Conservation (phyloP, 768 basidiomycete species). For the Porpolomopsis calyptriformis region DNA sequence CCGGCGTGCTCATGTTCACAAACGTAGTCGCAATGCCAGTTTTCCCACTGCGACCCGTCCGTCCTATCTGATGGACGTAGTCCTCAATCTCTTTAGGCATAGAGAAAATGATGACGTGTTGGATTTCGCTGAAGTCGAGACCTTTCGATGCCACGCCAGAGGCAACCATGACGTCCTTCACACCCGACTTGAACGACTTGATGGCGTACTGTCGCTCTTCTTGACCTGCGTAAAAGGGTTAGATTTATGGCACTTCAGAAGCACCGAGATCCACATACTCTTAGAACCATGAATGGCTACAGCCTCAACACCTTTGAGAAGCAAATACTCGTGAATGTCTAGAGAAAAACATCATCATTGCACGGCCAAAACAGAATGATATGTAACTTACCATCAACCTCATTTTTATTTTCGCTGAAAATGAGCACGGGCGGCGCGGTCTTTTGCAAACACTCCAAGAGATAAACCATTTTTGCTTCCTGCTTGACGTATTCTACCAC, state of each 20-base stretch:
- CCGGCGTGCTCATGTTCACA: conserved; percentile 94
- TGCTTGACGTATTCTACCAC: conserved; percentile 99
- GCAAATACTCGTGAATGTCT: conserved; percentile 98
- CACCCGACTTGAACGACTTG: conserved; percentile 93
- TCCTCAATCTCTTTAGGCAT: conserved; percentile 99
- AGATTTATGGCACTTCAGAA: too few species aligned
- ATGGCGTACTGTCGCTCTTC: conserved; percentile 99
- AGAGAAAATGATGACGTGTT: conserved; percentile 97
- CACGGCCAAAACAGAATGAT: not conserved
- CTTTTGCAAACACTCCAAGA: conserved; percentile 95
- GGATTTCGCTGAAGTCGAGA: conserved; percentile 96
- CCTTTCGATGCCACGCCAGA: conserved; percentile 97
- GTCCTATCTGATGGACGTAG: conserved; percentile 98
- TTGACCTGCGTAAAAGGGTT: conserved; percentile 48
- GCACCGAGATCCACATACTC: conserved; percentile 53
- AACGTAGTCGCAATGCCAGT: conserved; percentile 99
- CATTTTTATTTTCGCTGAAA: conserved; percentile 99
- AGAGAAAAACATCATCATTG: conserved; percentile 5
- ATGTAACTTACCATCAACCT: conserved; percentile 78
- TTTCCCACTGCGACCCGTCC: conserved; percentile 94
- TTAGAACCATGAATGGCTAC: conserved; percentile 99
- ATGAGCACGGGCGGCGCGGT: conserved; percentile 96
- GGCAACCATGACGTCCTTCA: conserved; percentile 99
- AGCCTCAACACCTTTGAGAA: conserved; percentile 95
- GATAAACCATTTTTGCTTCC: conserved; percentile 99